Conservation (phyloP, 2,329 filamentous ascomycete species). For the Thielaviopsis musarum region DNA sequence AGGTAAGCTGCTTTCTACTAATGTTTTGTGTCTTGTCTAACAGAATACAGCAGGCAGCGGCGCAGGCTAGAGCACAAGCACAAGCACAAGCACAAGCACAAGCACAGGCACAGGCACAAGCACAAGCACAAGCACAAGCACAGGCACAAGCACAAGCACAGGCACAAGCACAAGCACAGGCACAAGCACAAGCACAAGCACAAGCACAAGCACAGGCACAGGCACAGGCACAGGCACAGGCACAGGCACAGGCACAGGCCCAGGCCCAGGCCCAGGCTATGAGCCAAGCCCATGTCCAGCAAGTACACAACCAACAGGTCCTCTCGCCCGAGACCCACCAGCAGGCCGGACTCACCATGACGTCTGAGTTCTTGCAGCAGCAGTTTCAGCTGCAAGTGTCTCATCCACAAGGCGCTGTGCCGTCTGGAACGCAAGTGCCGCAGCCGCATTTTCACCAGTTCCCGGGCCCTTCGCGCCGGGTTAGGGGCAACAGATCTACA, state of each 20-base stretch:
- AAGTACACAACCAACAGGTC: background rate
- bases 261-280: background rate
- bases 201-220: slow-evolving; percentile 14
- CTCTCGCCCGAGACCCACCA: background rate
- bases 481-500: background rate
- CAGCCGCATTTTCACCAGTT: slow-evolving; percentile 9
- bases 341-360: background rate
- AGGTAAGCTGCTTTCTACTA: background rate
- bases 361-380: slow-evolving; percentile 7
- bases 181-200: slow-evolving; percentile 16
- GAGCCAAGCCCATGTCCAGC: background rate
- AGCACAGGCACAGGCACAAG: too few relatives aligned
- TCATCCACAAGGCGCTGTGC: background rate
- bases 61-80: slow-evolving; percentile 4
- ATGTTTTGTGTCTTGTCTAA: background rate
- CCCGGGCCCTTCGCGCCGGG: slow-evolving; percentile 4
- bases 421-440: slow-evolving; percentile 5
- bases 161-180: slow-evolving; percentile 8
- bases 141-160: slow-evolving; percentile 4
- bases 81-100: too few relatives aligned
- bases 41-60: background rate
- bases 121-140: background rate
- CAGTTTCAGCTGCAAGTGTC: slow-evolving; percentile 9
- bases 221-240: background rate
- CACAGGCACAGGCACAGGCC: background rate